A percentile compares a stretch with the other conserved stretches of the same genome.
phyloP scores from a whole-genome alignment of 1,284 basidiomycete genomes.

The Cutaneotrichosporon curvatum region DNA sequence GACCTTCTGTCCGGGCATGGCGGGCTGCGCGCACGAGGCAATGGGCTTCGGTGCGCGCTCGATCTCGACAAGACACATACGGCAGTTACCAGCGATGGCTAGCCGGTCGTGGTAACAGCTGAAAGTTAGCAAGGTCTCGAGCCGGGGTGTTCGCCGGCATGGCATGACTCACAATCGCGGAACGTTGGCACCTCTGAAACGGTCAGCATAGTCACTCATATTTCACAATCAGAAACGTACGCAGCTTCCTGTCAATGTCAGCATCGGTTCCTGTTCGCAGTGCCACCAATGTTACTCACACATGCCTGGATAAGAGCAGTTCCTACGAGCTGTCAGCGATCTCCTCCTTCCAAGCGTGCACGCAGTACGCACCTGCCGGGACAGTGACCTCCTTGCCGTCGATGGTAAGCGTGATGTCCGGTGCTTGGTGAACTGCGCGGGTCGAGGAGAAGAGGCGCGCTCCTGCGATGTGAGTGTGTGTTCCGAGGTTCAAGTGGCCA shows the following conservation, averaged over 20 bases:
- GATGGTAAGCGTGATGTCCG: constrained; percentile 80
- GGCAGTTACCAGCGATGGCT: constrained; percentile 91
- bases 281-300: constrained; percentile 30
- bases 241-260: constrained; percentile 21
- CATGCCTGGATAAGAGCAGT: constrained; percentile 96
- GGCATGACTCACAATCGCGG: constrained; percentile 34
- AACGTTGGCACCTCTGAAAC: constrained; percentile 24
- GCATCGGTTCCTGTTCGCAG: neutral
- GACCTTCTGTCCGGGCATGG: constrained; percentile 93
- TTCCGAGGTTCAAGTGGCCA: no score
- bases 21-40: constrained; percentile 78
- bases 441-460: constrained; percentile 40
- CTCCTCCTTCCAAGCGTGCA: constrained; percentile 9
- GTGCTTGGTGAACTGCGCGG: constrained; percentile 48
- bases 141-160: neutral
- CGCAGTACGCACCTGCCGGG: constrained; percentile 62
- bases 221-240: constrained; percentile 14
- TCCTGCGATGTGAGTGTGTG: constrained; percentile 11
- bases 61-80: constrained; percentile 92
- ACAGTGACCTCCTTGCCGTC: constrained; percentile 92
- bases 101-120: constrained; percentile 55
- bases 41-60: constrained; percentile 91
- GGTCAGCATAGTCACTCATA: neutral
- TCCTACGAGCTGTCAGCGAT: constrained; percentile 49
- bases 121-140: constrained; percentile 1